Conservation (phyloP, 768 basidiomycete genomes). For the Rhizopogon vinicolor region DNA sequence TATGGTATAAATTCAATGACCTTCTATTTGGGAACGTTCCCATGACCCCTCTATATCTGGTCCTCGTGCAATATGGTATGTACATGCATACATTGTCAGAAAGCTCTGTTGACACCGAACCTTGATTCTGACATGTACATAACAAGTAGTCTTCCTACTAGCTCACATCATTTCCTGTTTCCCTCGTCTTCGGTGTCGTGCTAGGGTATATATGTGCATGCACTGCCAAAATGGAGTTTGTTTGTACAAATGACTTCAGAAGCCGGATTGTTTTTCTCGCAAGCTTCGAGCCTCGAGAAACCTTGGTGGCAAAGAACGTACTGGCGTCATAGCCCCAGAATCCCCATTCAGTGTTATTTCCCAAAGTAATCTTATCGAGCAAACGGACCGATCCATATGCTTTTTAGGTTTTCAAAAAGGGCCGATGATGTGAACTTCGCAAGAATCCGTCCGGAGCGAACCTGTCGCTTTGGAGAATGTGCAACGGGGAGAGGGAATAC, state of each 20-base stretch:
- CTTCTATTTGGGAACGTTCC: not conserved
- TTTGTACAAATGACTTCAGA: not conserved
- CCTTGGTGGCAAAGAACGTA: not conserved
- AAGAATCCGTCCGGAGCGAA: not conserved
- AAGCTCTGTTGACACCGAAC: not conserved
- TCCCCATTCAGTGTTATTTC: not conserved
- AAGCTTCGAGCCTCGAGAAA: not conserved
- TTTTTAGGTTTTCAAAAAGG: not conserved
- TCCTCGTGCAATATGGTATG: not conserved
- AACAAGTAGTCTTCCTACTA: not conserved
- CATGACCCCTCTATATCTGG: not conserved
- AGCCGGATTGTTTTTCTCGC: not conserved
- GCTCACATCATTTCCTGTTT: not conserved
- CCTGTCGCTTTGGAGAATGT: not conserved
- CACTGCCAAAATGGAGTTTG: not conserved
- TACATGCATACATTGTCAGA: not conserved
- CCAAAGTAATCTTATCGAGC: not conserved
- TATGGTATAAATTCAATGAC: not conserved
- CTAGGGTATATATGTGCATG: not conserved
- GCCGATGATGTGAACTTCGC: not conserved
- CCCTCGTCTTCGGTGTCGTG: not conserved
- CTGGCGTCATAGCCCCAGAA: not conserved
- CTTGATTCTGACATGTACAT: slow-evolving; percentile 1
- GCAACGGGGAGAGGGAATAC: not conserved
- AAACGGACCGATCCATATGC: not conserved